Base-by-base conservation (phyloP, 2,329 filamentous ascomycete genomes). In the Paraphaeosphaeria sporulosa region DNA sequence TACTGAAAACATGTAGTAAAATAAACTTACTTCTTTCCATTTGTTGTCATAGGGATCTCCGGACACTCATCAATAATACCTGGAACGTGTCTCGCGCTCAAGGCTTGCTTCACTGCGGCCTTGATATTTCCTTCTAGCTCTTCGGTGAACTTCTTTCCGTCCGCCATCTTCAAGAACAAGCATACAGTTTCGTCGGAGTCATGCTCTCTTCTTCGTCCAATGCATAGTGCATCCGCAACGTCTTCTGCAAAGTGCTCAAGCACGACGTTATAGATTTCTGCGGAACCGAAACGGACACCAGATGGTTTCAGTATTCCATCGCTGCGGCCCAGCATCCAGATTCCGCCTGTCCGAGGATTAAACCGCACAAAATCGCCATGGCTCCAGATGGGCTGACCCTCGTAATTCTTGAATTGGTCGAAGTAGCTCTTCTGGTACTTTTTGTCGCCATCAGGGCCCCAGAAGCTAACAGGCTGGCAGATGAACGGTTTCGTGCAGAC, bases 201-300 rank as follows among this genome's bases (percentile, higher is more conserved):
- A 3, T 84, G 82, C 55, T 87, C 85, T 55, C 87, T 80, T 58
- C 93, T 83, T 2, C 93, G 85, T 0, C 95, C 94, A 38, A 98
- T 88, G 72, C 94, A 98, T 1, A 98, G 83, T 0, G 92, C 92
- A 70, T 99, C 94, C 61, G 93, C 90, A 19, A 98, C 83, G 58
- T 94, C 86, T 12, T 84, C 80, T 0, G 89, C 86, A 70, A 97
- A 97, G 78, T 93, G 90, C 66, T 91, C 88, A 1, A 95, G 86
- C 30, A 98, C 81, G n/a, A 97, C 84, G 74, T 97, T 97, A 79
- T 98, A 98, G 21, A 99, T 97, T 81, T 99, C 95, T 0, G 94
- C 93, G 34, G 89, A 93, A 4, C 94, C 94, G 73, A 99, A 98
- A 0, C 94, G 85, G 19, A 99, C 93, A 2, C 95, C 95, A 0